These are phyloP conservation scores for Cordyceps cateniannulata DNA, from an alignment of 2,329 filamentous ascomycete genomes.

Conservation along the genomic window DNA sequence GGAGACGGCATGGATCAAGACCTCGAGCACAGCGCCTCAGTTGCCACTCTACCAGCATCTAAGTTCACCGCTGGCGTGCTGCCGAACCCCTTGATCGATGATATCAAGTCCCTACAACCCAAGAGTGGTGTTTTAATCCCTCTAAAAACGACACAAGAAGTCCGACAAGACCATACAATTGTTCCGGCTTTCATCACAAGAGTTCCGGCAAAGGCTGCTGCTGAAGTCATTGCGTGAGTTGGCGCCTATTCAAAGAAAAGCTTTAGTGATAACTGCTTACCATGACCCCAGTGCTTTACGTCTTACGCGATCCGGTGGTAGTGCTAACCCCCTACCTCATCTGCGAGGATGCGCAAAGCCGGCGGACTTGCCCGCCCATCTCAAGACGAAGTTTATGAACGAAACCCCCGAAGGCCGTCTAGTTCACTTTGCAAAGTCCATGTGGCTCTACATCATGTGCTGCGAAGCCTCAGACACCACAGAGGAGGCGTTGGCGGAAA, in stretches of 20 bases:
- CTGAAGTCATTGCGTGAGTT: slow-evolving; percentile 64
- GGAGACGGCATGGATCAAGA: not conserved
- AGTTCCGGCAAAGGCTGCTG: slow-evolving; percentile 65
- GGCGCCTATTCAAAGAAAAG: not conserved
- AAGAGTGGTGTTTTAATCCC: slow-evolving; percentile 49
- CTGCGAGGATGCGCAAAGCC: slow-evolving; percentile 71
- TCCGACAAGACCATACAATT: slow-evolving; percentile 50
- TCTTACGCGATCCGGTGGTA: slow-evolving; percentile 50
- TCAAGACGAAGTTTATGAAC: slow-evolving; percentile 57
- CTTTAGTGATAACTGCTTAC: slow-evolving; percentile 15
- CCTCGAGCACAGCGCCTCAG: not conserved
- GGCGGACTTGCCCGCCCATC: slow-evolving; percentile 57
- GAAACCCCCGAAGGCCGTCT: slow-evolving; percentile 46
- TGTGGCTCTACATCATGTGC: slow-evolving; percentile 53
- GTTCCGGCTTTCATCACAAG: slow-evolving; percentile 65
- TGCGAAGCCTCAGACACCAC: slow-evolving; percentile 46
- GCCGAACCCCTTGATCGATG: slow-evolving; percentile 33
- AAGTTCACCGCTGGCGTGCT: slow-evolving; percentile 11
- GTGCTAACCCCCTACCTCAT: slow-evolving; percentile 61
- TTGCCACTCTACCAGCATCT: not conserved
- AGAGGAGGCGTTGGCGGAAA: slow-evolving; percentile 44
- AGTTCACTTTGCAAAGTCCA: slow-evolving; percentile 54
- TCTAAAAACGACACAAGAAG: slow-evolving; percentile 58
- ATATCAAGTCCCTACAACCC: slow-evolving; percentile 28
- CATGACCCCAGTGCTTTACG: slow-evolving; percentile 42